phyloP scores from a whole-genome alignment of 2,329 filamentous ascomycete species.

The Paraconiothyrium sp. region DNA sequence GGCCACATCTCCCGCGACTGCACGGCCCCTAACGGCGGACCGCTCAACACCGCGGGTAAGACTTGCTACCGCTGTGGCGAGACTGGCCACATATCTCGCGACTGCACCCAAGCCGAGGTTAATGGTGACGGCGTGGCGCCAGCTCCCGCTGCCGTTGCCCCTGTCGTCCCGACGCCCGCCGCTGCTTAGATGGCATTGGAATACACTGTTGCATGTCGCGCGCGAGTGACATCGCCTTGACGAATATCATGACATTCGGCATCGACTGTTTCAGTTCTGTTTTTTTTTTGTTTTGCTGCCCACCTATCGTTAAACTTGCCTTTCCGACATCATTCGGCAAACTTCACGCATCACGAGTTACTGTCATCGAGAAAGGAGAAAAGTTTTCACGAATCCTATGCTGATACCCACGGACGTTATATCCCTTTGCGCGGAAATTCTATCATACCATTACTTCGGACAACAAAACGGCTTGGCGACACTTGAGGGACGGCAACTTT shows the following conservation, averaged over 20 bases:
- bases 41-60: constrained; percentile 95
- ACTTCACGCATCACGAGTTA: constrained; percentile 50
- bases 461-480: constrained; percentile 47
- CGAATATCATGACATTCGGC: constrained; percentile 14
- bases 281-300: constrained; percentile 26
- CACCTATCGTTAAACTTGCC: constrained; percentile 44
- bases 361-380: constrained; percentile 42
- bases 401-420: constrained; percentile 56
- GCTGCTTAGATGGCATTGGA: constrained; percentile 40
- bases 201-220: not conserved
- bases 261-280: constrained; percentile 24
- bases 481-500: constrained; percentile 35
- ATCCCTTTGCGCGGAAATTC: constrained; percentile 46
- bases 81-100: constrained; percentile 93
- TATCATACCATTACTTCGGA: constrained; percentile 49
- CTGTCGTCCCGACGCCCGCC: constrained; percentile 53
- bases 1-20: constrained; percentile 91
- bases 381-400: constrained; percentile 54
- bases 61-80: constrained; percentile 98
- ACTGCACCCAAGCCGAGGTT: constrained; percentile 81
- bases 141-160: constrained; percentile 45
- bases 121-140: constrained; percentile 52
- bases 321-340: constrained; percentile 45
- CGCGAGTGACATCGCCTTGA: constrained; percentile 34
- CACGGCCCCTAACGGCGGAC: constrained; percentile 94